Percentiles rank a stretch among this genome's conserved stretches.
Conservation (phyloP, 441 rosid genomes). For the Euphorbia schlechtendalii region DNA sequence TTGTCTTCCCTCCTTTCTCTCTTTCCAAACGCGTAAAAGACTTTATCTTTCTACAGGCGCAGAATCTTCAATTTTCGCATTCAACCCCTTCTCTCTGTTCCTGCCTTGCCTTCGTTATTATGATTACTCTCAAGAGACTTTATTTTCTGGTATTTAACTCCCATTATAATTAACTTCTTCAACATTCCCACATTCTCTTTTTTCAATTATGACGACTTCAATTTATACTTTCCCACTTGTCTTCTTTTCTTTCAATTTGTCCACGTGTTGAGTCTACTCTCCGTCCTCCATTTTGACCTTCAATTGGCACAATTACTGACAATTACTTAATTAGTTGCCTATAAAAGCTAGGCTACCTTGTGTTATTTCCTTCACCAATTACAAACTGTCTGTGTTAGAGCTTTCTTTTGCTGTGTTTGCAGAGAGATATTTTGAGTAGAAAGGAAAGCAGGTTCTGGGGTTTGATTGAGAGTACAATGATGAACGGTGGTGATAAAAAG, state of each 20-base stretch:
- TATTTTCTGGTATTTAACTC: conserved; percentile 20
- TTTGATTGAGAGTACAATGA: conserved; percentile 39
- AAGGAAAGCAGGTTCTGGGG: conserved; percentile 24
- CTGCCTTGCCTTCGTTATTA: conserved; percentile 15
- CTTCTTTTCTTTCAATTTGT: conserved; percentile 11
- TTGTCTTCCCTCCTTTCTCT: not conserved
- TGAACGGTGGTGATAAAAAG: conserved; percentile 34
- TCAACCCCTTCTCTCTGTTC: not conserved
- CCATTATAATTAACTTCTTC: not conserved
- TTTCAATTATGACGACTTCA: not conserved
- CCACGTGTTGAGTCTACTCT: conserved; percentile 20
- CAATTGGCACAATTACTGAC: not conserved
- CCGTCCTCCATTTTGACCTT: conserved; percentile 19
- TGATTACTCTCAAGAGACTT: conserved; percentile 21
- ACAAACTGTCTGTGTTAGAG: conserved; percentile 5
- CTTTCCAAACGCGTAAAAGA: conserved; percentile 1
- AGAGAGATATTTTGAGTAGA: conserved; percentile 30
- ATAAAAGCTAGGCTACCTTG: conserved; percentile 16
- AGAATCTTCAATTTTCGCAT: not conserved
- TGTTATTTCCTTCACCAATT: conserved; percentile 1
- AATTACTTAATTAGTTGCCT: conserved; percentile 6
- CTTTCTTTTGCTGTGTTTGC: conserved; percentile 12
- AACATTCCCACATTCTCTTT: not conserved
- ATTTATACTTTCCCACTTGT: too few relatives aligned
- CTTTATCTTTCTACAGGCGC: not conserved